phyloP scores from a whole-genome alignment of 305 asterid species.

The Solanum hybrid region DNA sequence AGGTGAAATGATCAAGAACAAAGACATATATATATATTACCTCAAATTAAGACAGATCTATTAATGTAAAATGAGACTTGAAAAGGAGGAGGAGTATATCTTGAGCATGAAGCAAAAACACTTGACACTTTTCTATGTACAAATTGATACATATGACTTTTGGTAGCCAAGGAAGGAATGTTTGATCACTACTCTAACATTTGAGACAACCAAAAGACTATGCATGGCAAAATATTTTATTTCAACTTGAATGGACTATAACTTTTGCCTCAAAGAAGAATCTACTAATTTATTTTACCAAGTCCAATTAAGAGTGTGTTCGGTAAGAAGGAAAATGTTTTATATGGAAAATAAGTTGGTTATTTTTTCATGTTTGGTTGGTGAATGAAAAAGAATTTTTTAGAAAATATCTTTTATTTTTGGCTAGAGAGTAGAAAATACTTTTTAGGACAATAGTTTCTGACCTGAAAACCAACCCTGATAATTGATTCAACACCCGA shows the following conservation, averaged over 20 bases:
- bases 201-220: neutral
- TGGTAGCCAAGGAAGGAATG: neutral
- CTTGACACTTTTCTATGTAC: neutral
- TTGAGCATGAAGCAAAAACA: neutral
- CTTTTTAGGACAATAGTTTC: neutral
- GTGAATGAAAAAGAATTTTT: neutral
- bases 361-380: too few relatives aligned
- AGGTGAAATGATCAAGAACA: neutral
- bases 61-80: neutral
- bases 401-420: too few relatives aligned
- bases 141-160: neutral
- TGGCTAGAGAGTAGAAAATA: neutral
- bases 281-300: neutral
- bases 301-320: neutral
- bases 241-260: neutral
- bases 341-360: neutral
- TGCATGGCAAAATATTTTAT: neutral
- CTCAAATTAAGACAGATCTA: neutral
- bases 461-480: neutral
- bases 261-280: neutral
- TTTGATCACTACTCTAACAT: neutral
- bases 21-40: neutral
- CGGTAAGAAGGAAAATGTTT: neutral
- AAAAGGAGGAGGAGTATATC: neutral
- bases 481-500: neutral